phyloP scores from a whole-genome alignment of 331 rosid species.

The Ulmus americana region DNA sequence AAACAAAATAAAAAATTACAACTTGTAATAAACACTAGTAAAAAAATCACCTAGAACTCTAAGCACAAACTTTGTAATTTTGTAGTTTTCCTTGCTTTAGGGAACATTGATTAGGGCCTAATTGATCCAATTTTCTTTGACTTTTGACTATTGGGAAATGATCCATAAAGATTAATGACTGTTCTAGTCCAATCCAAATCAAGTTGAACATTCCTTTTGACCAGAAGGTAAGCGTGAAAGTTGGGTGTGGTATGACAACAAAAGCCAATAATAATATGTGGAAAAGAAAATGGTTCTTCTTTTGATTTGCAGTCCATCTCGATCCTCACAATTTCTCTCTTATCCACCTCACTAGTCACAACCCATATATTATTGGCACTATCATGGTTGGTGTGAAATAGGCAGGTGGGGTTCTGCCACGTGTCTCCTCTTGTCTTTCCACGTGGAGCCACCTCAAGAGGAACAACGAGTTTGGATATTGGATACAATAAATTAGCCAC shows the following conservation, averaged over 20 bases:
- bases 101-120: background rate
- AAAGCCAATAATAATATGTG: slow-evolving; percentile 18
- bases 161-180: slow-evolving; percentile 17
- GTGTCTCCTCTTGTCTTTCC: slow-evolving; percentile 18
- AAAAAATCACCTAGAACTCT: too few relatives aligned
- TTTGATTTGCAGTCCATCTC: slow-evolving; percentile 12
- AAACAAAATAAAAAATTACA: too few relatives aligned
- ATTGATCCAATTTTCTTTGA: background rate
- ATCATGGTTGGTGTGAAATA: slow-evolving; percentile 15
- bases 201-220: slow-evolving; percentile 41
- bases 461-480: background rate
- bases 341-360: background rate
- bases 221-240: slow-evolving; percentile 24
- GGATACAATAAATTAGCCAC: slow-evolving; percentile 12
- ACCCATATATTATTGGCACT: slow-evolving; percentile 19
- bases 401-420: slow-evolving; percentile 35
- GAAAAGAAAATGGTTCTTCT: slow-evolving; percentile 19
- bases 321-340: slow-evolving; percentile 4
- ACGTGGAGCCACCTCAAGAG: slow-evolving; percentile 10
- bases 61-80: too few relatives aligned
- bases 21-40: too few relatives aligned
- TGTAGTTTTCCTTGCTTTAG: slow-evolving; percentile 12
- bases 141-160: slow-evolving; percentile 22
- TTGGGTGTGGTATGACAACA: slow-evolving; percentile 16
- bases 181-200: slow-evolving; percentile 35